Evolutionary conservation across 805 yeast species (phyloP), one percentile per base, ranked within the genome.

Genomic region (Metschnikowia drakensbergensis): DNA sequence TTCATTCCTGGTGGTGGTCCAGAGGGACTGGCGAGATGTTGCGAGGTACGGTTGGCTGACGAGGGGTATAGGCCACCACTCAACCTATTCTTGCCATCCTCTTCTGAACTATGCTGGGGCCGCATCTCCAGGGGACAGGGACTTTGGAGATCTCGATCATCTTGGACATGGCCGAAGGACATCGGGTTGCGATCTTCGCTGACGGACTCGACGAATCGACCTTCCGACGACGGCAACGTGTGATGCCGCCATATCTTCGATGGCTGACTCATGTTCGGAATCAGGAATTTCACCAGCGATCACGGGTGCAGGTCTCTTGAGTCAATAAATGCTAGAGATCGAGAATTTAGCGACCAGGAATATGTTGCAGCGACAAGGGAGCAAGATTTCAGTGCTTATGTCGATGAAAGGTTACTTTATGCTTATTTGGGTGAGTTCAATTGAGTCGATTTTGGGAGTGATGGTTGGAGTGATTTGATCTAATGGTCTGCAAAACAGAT

Each of bases 401-500:
- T 17, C 17, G 17, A 17, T 17, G 17, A 17, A 1, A 2, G 17
- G 17, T 17, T 17, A 17, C 17, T 17, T 17, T 17, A 17, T 17
- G 17, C 17, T 17, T 17, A 17, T 17, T 17, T 17, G 17, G 17
- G 17, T 17, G 17, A 17, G 17, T 2, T 3, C 31, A 29, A 10
- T 3, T 29, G 1, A 29, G 31, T 8, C 10, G 31, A 29, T 29
- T 29, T 29, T 2, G 17, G 17, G 17, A 17, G 17, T 17, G 17
- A 17, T 2, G 17, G 2, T 17, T 17, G 17, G 17, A 17, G 17
- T 17, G 17, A 17, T 17, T 17, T 17, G 17, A 17, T 17, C 33
- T 31, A 23, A 36, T 23, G 38, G 28, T 31, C 37, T 42, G 52
- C 47, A 43, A 40, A 48, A 46, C 44, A 52, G 53, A 42, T 51